phyloP scores from a whole-genome alignment of 2,329 filamentous ascomycete species.

The Ophiostoma sp. region DNA sequence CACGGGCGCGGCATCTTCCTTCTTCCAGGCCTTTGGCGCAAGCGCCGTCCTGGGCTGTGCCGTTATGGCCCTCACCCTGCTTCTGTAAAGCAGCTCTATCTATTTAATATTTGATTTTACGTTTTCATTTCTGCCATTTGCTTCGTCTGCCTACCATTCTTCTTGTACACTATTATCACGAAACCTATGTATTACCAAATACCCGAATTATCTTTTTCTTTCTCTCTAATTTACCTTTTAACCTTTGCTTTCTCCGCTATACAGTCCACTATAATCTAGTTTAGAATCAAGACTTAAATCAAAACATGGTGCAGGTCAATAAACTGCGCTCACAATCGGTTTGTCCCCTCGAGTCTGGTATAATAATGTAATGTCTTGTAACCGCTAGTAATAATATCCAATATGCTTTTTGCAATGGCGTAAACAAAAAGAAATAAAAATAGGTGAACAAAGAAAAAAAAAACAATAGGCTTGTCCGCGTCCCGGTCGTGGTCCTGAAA shows the following conservation, averaged over 20 bases:
- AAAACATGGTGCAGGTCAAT: not conserved
- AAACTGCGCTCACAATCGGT: not conserved
- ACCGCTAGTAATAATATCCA: not conserved
- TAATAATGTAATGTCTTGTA: not conserved
- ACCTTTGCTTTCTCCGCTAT: not conserved
- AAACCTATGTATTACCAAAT: not conserved
- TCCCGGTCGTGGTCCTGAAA: not conserved
- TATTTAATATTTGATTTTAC: not conserved
- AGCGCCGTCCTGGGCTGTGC: not conserved
- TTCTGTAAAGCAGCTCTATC: not conserved
- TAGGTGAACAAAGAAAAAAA: not conserved
- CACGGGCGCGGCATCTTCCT: not conserved
- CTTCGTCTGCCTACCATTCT: not conserved
- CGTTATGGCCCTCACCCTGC: not conserved
- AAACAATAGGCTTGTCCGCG: not conserved
- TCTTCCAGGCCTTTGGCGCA: constrained; percentile 9
- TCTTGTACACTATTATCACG: not conserved
- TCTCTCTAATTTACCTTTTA: not conserved
- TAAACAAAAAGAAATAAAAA: constrained; percentile 1
- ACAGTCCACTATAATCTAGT: not conserved
- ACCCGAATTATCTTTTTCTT: not conserved
- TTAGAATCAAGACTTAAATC: not conserved
- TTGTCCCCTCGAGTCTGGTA: not conserved
- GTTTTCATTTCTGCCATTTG: not conserved
- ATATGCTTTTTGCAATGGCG: not conserved